Evolutionary conservation across 495 filamentous ascomycete species (phyloP), one percentile per base, ranked within the genome.

Genomic region (Penicillium verhagenii): DNA sequence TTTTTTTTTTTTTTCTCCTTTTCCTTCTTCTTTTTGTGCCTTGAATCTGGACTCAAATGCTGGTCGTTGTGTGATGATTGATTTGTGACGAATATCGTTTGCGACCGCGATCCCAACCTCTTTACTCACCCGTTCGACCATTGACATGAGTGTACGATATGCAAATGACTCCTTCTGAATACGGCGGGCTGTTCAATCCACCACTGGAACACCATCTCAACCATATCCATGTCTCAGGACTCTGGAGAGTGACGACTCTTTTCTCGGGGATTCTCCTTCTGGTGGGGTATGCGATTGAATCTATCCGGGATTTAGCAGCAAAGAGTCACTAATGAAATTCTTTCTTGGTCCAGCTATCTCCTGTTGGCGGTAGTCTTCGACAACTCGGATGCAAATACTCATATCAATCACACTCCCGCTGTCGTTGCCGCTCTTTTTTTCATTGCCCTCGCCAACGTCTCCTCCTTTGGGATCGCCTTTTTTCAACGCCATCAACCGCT

Each of bases 361-460:
- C 64, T 72, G 4, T 35, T 72, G 0, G 59, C 69, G 14, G 29
- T 73, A 7, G 66, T 68, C 6, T 66, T 73, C 19, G 58, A 59
- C 1, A 51, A 63, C 16, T 28, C 42, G 10, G 42, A 58, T 16
- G 38, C 57, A 4, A 37, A 50, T 4, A 13, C 54, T 11, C 54
- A 37, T 4, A 28, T 61, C 45, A 52, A 68, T 47, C 53, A 54
- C 29, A 58, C 60, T 4, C 51, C 57, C 6, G 50, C 57, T 3
- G 40, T 43, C 18, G 48, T 63, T 2, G 48, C 59, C 52, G 63
- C 66, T 26, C 58, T 62, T 20, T 54, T 66, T 18, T 60, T 71
- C 20, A 63, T 71, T 16, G 68, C 50, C 11, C 33, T 64, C 21
- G 58, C 63, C n/a, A 65, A 69, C 53, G 11, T 51, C 19, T 40